Evolutionary conservation across 352 stramenopile genomes (phyloP), one percentile per base, ranked within the genome.

Genomic region (Phytophthora pistaciae): DNA sequence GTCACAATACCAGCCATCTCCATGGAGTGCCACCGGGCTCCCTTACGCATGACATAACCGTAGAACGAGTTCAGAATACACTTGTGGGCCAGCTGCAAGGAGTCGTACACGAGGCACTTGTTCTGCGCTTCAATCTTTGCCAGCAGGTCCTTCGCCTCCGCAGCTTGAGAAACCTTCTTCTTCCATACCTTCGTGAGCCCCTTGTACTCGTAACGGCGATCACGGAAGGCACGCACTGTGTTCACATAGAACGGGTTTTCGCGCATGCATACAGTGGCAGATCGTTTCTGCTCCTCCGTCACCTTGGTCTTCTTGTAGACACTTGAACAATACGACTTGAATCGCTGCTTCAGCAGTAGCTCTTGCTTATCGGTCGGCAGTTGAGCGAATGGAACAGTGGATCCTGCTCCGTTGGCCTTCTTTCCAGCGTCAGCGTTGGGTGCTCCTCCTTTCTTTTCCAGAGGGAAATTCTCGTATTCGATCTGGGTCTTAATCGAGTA

Each of bases 21-120:
- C 97, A 99, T 99, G 1, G 94, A 99, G 61, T 98, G 91, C 98
- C 98, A 99, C 10, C 98, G 87, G 6, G 98, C 98, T 42, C 98
- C 98, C 66, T 99, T 99, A 27, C 98, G 91, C 98, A 99, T 99
- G 6, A 99, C 98, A 75, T 99, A 95, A 13, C 98, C 98, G 70
- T 99, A 99, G 72, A 99, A 99, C 29, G 89, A 95, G 76, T 99
- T 99, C 1, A 99, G 79, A 78, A 99, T 99, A 84, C 98, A 99
- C 82, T 99, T 99, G 86, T 99, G 98, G 5, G 98, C 98, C 20
- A 99, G 89, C 87, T 99, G 98, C 13, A 99, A 84, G 11, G 97
- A 99, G 72, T 99, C 98, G 74, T 99, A 99, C 42, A 97, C 88
- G n/a, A 95, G 80, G 44, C 83, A 92, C 75, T 97, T 98, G 60